A percentile compares a stretch with the other conserved stretches of the same genome.
Conservation (phyloP, 306 rosid genomes). For the Medicago arabica region DNA sequence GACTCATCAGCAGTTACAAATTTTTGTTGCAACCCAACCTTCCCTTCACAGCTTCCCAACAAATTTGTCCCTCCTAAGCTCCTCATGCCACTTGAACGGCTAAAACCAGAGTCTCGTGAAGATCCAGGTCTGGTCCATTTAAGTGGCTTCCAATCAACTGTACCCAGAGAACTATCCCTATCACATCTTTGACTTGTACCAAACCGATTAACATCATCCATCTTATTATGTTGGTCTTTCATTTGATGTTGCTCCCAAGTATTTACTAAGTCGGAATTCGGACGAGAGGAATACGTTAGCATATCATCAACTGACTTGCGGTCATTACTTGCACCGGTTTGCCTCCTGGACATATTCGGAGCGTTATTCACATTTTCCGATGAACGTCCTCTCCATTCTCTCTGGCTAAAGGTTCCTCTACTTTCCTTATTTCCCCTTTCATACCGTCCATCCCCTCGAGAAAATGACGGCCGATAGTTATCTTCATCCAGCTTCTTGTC, state of each 20-base stretch:
- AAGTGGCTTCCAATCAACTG: conserved; percentile 75
- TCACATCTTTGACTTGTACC: conserved; percentile 65
- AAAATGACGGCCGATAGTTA: conserved; percentile 52
- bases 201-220: conserved; percentile 62
- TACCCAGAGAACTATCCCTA: conserved; percentile 60
- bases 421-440: conserved; percentile 71
- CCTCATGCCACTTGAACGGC: conserved; percentile 66
- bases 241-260: conserved; percentile 74
- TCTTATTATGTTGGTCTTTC: conserved; percentile 76
- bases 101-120: conserved; percentile 80
- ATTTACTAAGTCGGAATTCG: conserved; percentile 64
- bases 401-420: conserved; percentile 70
- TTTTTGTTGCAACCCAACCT: conserved; percentile 64
- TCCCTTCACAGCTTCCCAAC: conserved; percentile 62
- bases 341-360: conserved; percentile 59
- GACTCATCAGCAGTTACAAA: conserved; percentile 60
- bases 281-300: conserved; percentile 58
- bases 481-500: conserved; percentile 82
- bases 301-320: conserved; percentile 66
- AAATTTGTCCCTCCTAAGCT: conserved; percentile 69
- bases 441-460: conserved; percentile 79
- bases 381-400: conserved; percentile 70
- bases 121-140: conserved; percentile 88
- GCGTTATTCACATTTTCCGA: conserved; percentile 63
- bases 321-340: conserved; percentile 54